Base-by-base conservation (phyloP, 768 basidiomycete genomes). In the Leccinum longicurvipes region DNA sequence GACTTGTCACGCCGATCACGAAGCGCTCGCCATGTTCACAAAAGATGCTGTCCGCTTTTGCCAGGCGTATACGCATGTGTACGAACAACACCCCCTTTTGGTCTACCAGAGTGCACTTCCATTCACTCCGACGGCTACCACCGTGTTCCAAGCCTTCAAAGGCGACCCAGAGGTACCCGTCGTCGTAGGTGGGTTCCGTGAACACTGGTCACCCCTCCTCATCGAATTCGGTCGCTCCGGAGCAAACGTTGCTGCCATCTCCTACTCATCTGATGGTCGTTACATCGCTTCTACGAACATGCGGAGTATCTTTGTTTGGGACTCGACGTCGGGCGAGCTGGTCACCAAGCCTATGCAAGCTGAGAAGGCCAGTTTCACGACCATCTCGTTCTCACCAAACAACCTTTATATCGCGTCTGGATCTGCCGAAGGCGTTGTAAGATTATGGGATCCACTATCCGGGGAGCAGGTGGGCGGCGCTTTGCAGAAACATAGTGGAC, bases 11-110 rank as follows among this genome's bases (percentile, higher is more conserved):
- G 8, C 19, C 12, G 32, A 51, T 27, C 55, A 69, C 21, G 58
- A 59, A 24, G 59, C 48, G 17, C 62, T 72, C 27, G 4, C 55
- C 32, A 31, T 10, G 3, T 67, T 71, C 46, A 41, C 49, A n/a
- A 65, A 54, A 45, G 69, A 72, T 28, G 62, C 65, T 21, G 60
- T 67, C n/a, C 67, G 69, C 23, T 71, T 71, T 36, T 71, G 67
- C 36, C 69, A 72, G 48, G 67, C 71, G 3, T 69, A 63, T 51
- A 57, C 61, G 31, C 63, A 63, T 3, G 67, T 59, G 8, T 73
- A 73, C 44, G 69, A 71, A 55, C 69, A 69, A 21, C 69, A 71
- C 44, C 69, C 69, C 4, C 69, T 71, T 23, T 57, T 71, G 21
- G 71, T 71, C 29, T 71, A 71, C 57, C 60, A 61, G 23, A 62